Evolutionary conservation across 306 rosid genomes (phyloP), one percentile per base, ranked within the genome.

Genomic region (Calophaca sinica): DNA sequence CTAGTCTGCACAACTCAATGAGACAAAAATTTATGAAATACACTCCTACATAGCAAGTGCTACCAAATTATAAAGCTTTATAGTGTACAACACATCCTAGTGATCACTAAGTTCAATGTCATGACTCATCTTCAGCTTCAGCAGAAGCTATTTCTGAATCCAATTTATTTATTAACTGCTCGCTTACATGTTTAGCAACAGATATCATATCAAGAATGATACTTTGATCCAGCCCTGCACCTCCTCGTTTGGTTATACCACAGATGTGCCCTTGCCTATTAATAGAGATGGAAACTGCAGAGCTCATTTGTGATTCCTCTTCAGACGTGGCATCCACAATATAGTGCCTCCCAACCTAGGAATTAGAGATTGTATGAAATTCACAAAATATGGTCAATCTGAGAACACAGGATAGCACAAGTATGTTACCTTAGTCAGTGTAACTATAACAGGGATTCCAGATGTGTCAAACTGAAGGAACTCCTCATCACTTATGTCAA

Each of bases 261-360:
- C 93, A 94, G 2, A 94, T 75, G 74, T 83, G 86, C 38, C 96
- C 93, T 51, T 86, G 76, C 80, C 87, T 84, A 7, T 89, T 89
- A 36, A 91, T 72, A 13, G 97, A 89, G 51, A 91, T 80, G 4
- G 98, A 94, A 46, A 94, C 82, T 9, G 96, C 96, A 1, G 91
- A 89, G 91, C 75, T 91, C 97, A 91, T 91, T 72, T 94, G 94
- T 42, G 96, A 88, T 65, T 94, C 98, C 84, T 94, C 98, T 84
- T 91, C 97, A 48, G 85, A 68, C 5, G 96, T 89, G 46, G 97
- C 93, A 74, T 94, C 97, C 48, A 88, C 96, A 48, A 94, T 86
- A 73, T 91, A 94, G 84, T 94, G 94, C 77, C 72, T 87, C 14
- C 97, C 96, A 33, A 91, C 75, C 96, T 93, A 71, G 0, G 46